Conservation (phyloP, 1,284 basidiomycete genomes). For the Marasmius fiardii region DNA sequence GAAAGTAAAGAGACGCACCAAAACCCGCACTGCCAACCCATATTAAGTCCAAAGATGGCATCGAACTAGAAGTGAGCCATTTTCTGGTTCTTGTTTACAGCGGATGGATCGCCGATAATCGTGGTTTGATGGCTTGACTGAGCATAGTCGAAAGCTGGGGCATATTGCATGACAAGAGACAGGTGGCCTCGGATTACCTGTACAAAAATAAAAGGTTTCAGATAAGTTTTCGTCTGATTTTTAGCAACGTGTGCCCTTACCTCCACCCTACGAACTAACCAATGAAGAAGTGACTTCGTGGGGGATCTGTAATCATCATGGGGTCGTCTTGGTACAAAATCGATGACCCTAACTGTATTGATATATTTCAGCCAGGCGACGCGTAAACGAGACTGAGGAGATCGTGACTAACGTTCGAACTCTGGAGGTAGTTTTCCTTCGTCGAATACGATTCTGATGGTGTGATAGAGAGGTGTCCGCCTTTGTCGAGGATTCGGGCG, state of each 20-base stretch:
- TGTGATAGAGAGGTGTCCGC: constrained; percentile 89
- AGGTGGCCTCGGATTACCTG: constrained; percentile 76
- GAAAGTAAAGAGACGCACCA: too few relatives aligned
- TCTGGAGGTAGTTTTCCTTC: constrained; percentile 87
- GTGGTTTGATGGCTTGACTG: constrained; percentile 66
- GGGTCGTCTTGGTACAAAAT: constrained; percentile 74
- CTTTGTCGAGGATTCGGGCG: constrained; percentile 85
- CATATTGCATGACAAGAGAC: constrained; percentile 79
- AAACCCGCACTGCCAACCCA: constrained; percentile 59
- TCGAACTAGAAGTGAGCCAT: constrained; percentile 73
- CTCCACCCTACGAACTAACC: constrained; percentile 87
- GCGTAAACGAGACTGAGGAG: neutral
- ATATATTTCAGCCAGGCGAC: constrained; percentile 58
- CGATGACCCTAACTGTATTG: constrained; percentile 78
- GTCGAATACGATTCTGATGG: constrained; percentile 65
- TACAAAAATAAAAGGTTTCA: neutral
- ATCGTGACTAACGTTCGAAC: constrained; percentile 69
- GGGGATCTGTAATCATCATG: constrained; percentile 27
- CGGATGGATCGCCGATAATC: constrained; percentile 47
- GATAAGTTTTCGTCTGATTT: neutral
- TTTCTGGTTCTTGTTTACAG: constrained; percentile 27
- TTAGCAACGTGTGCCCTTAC: constrained; percentile 23
- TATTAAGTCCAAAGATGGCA: constrained; percentile 71
- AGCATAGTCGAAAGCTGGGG: constrained; percentile 93
- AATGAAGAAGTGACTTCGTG: constrained; percentile 70